Percentiles rank a stretch among this genome's conserved stretches.
Evolutionary conservation across 306 rosid species (phyloP).

Genomic region (Cotoneaster glaucophyllus): DNA sequence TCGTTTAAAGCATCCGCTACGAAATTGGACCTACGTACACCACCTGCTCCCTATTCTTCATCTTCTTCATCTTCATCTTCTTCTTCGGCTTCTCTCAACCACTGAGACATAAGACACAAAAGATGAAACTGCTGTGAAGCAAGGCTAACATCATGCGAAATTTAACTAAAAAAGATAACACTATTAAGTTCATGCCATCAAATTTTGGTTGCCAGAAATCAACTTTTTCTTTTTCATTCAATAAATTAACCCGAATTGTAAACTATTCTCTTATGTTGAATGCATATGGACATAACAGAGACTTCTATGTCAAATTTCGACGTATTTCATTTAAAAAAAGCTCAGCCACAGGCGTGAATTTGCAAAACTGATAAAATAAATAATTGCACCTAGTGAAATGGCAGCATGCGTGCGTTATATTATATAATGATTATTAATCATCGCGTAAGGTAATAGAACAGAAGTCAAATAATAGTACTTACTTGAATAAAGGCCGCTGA

Average conservation of each 20-base stretch:
- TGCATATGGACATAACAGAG: neutral
- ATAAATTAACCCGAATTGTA: neutral
- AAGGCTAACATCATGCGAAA: neutral
- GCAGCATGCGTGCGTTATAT: neutral
- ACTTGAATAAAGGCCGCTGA: constrained; percentile 69
- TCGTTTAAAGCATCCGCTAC: too few species aligned
- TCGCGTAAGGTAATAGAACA: neutral
- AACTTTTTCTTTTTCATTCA: neutral
- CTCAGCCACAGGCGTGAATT: neutral
- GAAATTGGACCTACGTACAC: too few species aligned
- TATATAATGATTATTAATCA: neutral
- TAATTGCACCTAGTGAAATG: neutral
- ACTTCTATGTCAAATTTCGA: neutral
- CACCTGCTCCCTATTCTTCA: constrained; percentile 21
- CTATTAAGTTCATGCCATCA: neutral
- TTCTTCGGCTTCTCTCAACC: constrained; percentile 60
- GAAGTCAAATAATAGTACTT: constrained; percentile 12
- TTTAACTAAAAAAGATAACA: neutral
- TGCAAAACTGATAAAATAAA: neutral
- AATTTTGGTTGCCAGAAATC: neutral
- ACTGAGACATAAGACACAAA: constrained; percentile 32
- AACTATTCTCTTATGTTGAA: neutral
- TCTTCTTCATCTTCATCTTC: constrained; percentile 77
- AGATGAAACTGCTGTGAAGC: neutral
- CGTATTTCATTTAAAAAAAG: neutral